Percentiles rank a stretch among this genome's conserved stretches.
These are phyloP conservation scores for Pseudogymnoascus sp. DNA, from an alignment of 2,329 filamentous ascomycete genomes.

Conservation along the genomic window DNA sequence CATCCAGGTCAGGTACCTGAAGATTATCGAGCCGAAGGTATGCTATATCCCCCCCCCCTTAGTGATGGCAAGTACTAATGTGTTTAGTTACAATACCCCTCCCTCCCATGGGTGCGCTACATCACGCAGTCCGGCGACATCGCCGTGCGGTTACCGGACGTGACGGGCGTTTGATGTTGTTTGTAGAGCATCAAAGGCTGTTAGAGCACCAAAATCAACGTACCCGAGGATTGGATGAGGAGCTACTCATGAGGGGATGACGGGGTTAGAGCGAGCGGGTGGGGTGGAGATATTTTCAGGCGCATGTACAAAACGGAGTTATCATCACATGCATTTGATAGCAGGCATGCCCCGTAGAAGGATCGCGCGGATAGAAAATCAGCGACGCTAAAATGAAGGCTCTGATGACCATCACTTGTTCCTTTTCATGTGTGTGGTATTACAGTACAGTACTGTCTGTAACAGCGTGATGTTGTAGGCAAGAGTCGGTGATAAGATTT, in stretches of 20 bases:
- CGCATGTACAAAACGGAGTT: slow-evolving; percentile 2
- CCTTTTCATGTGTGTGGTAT: no score
- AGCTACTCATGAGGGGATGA: neutral
- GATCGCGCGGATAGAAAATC: no score
- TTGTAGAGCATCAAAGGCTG: neutral
- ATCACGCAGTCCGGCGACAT: slow-evolving; percentile 98
- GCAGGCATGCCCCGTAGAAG: neutral
- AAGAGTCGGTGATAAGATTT: no score
- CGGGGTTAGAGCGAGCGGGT: neutral
- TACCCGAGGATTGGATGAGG: neutral
- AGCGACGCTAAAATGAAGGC: no score
- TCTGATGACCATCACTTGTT: no score
- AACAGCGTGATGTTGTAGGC: no score
- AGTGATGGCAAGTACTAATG: neutral
- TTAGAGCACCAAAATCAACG: neutral
- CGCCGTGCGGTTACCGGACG: slow-evolving; percentile 84
- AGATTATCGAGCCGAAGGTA: slow-evolving; percentile 99
- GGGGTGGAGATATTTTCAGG: neutral
- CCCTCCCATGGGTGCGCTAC: slow-evolving; percentile 94
- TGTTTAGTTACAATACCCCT: slow-evolving; percentile 86
- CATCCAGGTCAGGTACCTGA: slow-evolving; percentile 95
- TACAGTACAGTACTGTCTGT: no score
- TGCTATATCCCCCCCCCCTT: slow-evolving; percentile 24
- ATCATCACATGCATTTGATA: neutral
- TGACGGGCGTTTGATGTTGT: slow-evolving; percentile 13